Percentiles rank a stretch among this genome's conserved stretches.
phyloP scores from a whole-genome alignment of 164 flowering plant species.

The Euptelea pleiosperma region DNA sequence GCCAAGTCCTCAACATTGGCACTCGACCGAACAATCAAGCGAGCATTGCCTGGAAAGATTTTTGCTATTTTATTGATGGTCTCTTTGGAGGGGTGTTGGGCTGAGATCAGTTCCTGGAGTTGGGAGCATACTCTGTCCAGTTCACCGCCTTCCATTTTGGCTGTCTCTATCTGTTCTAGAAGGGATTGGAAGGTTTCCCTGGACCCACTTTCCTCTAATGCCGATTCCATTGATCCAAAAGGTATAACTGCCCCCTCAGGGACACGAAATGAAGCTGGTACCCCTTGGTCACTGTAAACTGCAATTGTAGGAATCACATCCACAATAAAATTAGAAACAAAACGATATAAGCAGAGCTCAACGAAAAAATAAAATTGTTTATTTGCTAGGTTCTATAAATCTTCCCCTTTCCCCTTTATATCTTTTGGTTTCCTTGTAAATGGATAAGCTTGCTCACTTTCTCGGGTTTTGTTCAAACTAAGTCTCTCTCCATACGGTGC shows the following conservation, averaged over 20 bases:
- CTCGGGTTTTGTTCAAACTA: too few relatives aligned
- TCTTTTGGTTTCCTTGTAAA: too few relatives aligned
- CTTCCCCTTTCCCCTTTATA: too few relatives aligned
- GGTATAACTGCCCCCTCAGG: slow-evolving; percentile 80
- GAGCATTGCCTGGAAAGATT: slow-evolving; percentile 43
- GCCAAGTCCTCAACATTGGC: slow-evolving; percentile 98
- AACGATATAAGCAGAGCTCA: neutral
- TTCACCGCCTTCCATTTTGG: slow-evolving; percentile 58
- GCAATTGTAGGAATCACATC: slow-evolving; percentile 24
- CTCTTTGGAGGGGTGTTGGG: slow-evolving; percentile 46
- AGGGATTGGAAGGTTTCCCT: slow-evolving; percentile 41
- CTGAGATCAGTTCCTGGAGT: slow-evolving; percentile 57
- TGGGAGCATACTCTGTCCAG: slow-evolving; percentile 58
- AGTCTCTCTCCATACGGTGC: too few relatives aligned
- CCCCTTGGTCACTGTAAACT: slow-evolving; percentile 74
- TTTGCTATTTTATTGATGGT: slow-evolving; percentile 34
- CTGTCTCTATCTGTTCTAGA: slow-evolving; percentile 60
- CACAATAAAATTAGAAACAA: neutral
- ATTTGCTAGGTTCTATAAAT: neutral
- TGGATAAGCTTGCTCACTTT: too few relatives aligned
- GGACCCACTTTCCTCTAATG: slow-evolving; percentile 46
- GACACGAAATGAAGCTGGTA: slow-evolving; percentile 74
- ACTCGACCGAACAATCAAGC: slow-evolving; percentile 86
- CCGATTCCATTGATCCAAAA: slow-evolving; percentile 81
- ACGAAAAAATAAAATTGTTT: neutral